Percentiles rank a stretch among this genome's conserved stretches.
Evolutionary conservation across 2,329 filamentous ascomycete genomes (phyloP).

Genomic region (Pseudocercospora crystallina): DNA sequence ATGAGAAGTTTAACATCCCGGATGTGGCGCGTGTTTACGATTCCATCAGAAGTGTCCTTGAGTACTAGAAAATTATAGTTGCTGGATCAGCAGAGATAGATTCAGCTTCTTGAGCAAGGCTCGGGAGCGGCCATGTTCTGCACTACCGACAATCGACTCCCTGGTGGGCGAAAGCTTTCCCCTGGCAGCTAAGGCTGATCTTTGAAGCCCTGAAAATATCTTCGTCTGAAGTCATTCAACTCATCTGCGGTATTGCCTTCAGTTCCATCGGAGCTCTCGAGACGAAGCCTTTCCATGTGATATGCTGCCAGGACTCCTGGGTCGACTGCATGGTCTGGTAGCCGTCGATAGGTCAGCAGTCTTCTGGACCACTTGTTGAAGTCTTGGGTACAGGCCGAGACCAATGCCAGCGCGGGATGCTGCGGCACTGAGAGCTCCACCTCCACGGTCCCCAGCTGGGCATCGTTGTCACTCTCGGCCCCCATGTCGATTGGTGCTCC

Average conservation of each 20-base stretch:
- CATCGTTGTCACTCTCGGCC: conserved; percentile 29
- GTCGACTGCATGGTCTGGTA: conserved; percentile 58
- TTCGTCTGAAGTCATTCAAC: conserved; percentile 66
- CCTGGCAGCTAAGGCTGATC: background rate
- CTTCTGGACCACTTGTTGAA: conserved; percentile 94
- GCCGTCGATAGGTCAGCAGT: conserved; percentile 79
- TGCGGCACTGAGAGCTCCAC: conserved; percentile 73
- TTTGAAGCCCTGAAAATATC: conserved; percentile 42
- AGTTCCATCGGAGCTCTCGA: conserved; percentile 34
- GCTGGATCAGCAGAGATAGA: no score
- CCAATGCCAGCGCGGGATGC: conserved; percentile 72
- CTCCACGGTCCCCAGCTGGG: conserved; percentile 34
- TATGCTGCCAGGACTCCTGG: conserved; percentile 29
- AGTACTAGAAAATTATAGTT: conserved; percentile 37
- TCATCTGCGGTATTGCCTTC: conserved; percentile 60
- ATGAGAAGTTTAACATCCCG: conserved; percentile 70
- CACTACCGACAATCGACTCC: no score
- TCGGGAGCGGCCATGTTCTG: no score
- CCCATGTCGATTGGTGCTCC: conserved; percentile 59
- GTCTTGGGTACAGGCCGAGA: conserved; percentile 75
- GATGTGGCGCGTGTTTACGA: conserved; percentile 72
- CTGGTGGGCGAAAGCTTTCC: no score
- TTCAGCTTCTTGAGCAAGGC: no score
- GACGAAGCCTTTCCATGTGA: conserved; percentile 19
- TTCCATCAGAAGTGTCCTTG: conserved; percentile 47